Conservation (phyloP, 345 rosid species). For the Gossypium sturtianum region DNA sequence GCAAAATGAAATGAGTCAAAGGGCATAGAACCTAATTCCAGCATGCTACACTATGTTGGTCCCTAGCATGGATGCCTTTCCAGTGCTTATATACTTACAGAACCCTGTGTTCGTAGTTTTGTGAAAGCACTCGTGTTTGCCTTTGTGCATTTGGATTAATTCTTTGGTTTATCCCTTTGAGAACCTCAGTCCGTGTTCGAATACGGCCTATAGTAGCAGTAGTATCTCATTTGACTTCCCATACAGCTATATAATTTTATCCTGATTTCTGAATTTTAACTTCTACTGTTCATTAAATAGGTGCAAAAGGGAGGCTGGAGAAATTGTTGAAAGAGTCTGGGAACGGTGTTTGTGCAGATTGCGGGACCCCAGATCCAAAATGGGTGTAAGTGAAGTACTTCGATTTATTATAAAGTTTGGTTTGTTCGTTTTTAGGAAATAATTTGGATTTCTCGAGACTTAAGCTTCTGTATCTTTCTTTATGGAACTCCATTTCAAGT, state of each 20-base stretch:
- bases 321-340: slow-evolving; percentile 40
- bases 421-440: neutral
- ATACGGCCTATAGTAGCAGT: neutral
- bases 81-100: neutral
- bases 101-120: neutral
- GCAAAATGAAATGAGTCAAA: neutral
- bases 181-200: neutral
- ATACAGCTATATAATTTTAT: neutral
- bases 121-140: neutral
- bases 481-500: neutral
- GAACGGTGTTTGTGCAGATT: slow-evolving; percentile 78
- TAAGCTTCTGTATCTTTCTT: neutral
- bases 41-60: neutral
- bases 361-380: slow-evolving; percentile 88
- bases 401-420: neutral
- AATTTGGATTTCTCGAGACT: neutral
- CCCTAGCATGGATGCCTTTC: neutral
- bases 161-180: neutral
- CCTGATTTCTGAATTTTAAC: neutral
- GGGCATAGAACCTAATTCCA: neutral
- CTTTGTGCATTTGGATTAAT: neutral
- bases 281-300: slow-evolving; percentile 19
- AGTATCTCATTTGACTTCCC: neutral
- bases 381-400: slow-evolving; percentile 69
- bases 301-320: slow-evolving; percentile 41